phyloP scores from a whole-genome alignment of 148 eudicot species.

The Polygonum maritimum region DNA sequence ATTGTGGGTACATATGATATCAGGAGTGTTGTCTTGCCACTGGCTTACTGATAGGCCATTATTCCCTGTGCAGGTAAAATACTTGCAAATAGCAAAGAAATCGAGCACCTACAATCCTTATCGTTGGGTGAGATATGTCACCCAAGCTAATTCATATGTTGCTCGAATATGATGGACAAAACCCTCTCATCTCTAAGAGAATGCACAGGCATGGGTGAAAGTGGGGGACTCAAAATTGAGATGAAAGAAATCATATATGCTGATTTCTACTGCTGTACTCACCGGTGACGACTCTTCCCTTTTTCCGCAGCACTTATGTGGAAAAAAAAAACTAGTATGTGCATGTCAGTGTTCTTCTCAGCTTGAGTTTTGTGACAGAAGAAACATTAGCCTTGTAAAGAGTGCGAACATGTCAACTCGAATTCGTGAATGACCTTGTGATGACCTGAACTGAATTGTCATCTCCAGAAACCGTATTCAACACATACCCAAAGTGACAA shows the following conservation, averaged over 20 bases:
- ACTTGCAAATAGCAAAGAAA: constrained; percentile 72
- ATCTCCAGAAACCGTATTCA: no score
- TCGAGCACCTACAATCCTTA: constrained; percentile 64
- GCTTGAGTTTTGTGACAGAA: not conserved
- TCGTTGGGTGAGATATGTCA: constrained; percentile 86
- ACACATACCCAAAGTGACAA: no score
- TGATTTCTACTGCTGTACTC: not conserved
- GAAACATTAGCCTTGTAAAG: not conserved
- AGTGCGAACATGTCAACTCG: no score
- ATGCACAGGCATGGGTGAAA: not conserved
- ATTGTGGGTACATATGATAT: not conserved
- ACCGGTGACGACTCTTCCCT: not conserved
- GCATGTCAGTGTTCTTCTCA: not conserved
- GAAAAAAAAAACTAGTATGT: not conserved
- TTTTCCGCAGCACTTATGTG: not conserved
- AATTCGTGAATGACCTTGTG: no score
- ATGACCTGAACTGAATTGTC: no score
- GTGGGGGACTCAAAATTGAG: not conserved
- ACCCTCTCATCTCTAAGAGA: not conserved
- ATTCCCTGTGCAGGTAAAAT: constrained; percentile 48
- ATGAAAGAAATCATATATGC: not conserved
- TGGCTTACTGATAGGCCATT: not conserved
- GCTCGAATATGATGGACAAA: constrained; percentile 55
- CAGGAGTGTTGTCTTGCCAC: not conserved
- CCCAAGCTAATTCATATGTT: constrained; percentile 79